A percentile compares a stretch with the other conserved stretches of the same genome.
These are phyloP conservation scores for Ziziphus jujuba DNA, from an alignment of 306 rosid genomes.

Conservation along the genomic window DNA sequence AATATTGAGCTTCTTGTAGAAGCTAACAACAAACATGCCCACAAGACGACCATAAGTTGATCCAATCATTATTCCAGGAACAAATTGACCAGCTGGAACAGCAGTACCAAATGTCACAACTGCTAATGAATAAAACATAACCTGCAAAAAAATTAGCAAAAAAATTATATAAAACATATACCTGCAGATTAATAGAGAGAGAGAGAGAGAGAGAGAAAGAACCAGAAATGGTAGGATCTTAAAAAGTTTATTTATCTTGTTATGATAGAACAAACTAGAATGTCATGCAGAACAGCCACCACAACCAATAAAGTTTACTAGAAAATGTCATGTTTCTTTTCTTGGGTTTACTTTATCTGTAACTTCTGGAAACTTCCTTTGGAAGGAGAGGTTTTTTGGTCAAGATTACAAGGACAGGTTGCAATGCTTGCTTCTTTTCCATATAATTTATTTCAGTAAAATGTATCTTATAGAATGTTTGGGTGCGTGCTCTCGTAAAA, in stretches of 20 bases:
- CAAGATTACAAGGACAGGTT: too few relatives aligned
- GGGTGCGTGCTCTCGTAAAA: not conserved
- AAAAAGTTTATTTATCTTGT: not conserved
- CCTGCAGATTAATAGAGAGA: slow-evolving; percentile 6
- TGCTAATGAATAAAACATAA: slow-evolving; percentile 90
- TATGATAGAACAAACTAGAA: too few relatives aligned
- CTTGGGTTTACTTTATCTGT: not conserved
- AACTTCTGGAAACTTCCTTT: not conserved
- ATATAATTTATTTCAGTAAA: too few relatives aligned
- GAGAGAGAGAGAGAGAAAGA: not conserved
- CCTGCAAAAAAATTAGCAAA: slow-evolving; percentile 52
- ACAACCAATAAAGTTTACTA: too few relatives aligned
- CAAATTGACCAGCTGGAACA: slow-evolving; percentile 97
- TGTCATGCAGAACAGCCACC: not conserved
- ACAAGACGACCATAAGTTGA: slow-evolving; percentile 97
- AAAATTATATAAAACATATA: slow-evolving; percentile 9
- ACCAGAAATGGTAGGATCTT: not conserved
- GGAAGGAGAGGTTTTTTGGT: not conserved
- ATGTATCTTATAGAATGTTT: too few relatives aligned
- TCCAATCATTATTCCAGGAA: slow-evolving; percentile 97
- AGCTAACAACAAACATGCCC: slow-evolving; percentile 86
- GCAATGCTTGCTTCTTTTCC: not conserved
- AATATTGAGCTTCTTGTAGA: slow-evolving; percentile 83
- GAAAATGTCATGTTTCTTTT: too few relatives aligned
- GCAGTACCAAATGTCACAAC: slow-evolving; percentile 95